Base-by-base conservation (phyloP, 148 eudicot genomes). In the Pharnaceum exiguum region DNA sequence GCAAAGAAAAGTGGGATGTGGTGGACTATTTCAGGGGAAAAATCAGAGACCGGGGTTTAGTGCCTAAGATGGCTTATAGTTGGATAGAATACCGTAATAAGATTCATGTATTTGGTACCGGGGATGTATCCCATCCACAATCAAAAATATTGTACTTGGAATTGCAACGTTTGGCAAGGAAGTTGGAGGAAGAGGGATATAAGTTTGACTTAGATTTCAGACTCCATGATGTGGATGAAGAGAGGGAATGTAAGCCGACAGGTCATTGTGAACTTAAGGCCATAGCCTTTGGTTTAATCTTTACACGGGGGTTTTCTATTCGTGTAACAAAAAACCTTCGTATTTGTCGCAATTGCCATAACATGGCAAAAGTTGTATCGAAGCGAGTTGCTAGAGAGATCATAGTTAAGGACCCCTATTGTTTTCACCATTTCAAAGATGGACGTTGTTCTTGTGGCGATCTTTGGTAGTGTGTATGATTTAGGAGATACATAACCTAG, bases 11-110 rank as follows among this genome's bases (percentile, higher is more conserved):
- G 55, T 69, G 70, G 81, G 86, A 80, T 52, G 71, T 59, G 81
- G 83, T 80, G 12, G 61, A 81, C 44, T 51, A 69, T 54, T 15
- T 70, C 65, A 75, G 57, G 63, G 79, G 76, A 48, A 77, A 68
- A 32, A 70, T 77, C 22, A 73, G 46, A 28, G 81, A 78, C 62
- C 66, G 73, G 81, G 85, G 70, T 46, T 74, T 73, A 45, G 46
- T 32, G 42, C 74, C 85, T 51, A 82, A 59, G 67, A 75, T 57
- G 65, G 88, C 93, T 36, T 85, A 68, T 60, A 85, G 93, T 68
- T 85, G 93, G 93, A 73, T 82, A 45, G 93, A 77, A 65, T 79
- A 79, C 31, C 70, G 44, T 35, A 85, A 82, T 66, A 85, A 82
- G 55, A 65, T 82, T 57, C 93, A 85, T 43, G 93, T 85, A 37